These are phyloP conservation scores for Buddleja alternifolia DNA, from an alignment of 257 asterid genomes.

Conservation along the genomic window DNA sequence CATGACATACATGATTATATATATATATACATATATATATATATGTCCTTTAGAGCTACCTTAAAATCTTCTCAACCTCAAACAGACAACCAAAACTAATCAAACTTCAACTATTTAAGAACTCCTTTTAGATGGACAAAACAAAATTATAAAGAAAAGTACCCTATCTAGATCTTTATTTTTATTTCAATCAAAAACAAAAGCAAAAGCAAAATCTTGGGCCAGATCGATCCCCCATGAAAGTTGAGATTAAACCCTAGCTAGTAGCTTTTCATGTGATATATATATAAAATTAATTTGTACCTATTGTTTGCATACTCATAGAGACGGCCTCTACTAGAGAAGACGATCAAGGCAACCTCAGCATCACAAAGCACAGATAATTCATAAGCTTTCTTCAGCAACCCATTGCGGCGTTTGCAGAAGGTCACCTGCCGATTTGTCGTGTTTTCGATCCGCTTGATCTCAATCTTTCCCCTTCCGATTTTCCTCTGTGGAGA, in stretches of 20 bases:
- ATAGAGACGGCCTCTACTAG: conserved; percentile 89
- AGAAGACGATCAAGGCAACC: conserved; percentile 88
- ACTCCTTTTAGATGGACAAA: conserved; percentile 24
- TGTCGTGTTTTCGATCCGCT: conserved; percentile 94
- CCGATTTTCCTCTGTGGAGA: conserved; percentile 71
- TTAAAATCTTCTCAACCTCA: conserved; percentile 34
- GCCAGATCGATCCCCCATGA: conserved; percentile 26
- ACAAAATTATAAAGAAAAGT: background rate
- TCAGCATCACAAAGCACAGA: conserved; percentile 98
- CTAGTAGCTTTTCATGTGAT: background rate
- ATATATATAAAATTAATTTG: background rate
- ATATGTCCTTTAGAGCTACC: conserved; percentile 25
- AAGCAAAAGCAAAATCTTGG: background rate
- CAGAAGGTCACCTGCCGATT: conserved; percentile 98
- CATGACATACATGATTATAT: conserved; percentile 29
- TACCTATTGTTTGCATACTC: conserved; percentile 95
- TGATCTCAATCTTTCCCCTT: conserved; percentile 91
- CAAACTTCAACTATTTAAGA: conserved; percentile 22
- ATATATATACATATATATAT: no score
- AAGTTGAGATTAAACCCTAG: background rate
- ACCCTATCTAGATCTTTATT: conserved; percentile 19
- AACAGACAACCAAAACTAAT: background rate
- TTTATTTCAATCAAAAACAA: conserved; percentile 5
- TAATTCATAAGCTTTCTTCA: conserved; percentile 87
- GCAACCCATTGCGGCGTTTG: conserved; percentile 85